Evolutionary conservation across 306 rosid species (phyloP).

Genomic region (Cicer cuneatum): DNA sequence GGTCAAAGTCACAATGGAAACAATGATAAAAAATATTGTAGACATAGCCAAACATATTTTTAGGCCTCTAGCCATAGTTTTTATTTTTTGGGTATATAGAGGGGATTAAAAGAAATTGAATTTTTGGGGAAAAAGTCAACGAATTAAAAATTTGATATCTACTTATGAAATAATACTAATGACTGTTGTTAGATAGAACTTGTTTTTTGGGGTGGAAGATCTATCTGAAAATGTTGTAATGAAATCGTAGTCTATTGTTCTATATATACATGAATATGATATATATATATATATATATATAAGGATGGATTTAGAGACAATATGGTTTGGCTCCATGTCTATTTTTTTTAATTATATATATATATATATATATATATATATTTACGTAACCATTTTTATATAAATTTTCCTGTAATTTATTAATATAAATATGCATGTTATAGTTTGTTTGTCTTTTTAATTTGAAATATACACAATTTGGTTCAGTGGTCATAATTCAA

Average conservation of each 20-base stretch:
- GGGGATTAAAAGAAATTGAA: not conserved
- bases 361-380: too few species aligned
- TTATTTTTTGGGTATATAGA: not conserved
- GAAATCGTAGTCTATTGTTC: not conserved
- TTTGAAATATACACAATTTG: too few species aligned
- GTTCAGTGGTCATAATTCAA: not conserved
- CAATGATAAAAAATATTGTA: conserved; percentile 38
- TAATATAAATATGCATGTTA: too few species aligned
- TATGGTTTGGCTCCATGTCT: too few species aligned
- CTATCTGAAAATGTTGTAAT: not conserved
- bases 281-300: too few species aligned
- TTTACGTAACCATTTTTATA: too few species aligned
- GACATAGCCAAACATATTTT: conserved; percentile 43
- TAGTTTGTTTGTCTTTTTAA: too few species aligned
- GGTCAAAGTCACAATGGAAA: conserved; percentile 20
- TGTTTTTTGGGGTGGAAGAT: not conserved
- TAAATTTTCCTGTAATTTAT: too few species aligned
- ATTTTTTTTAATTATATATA: too few species aligned
- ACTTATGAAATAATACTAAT: not conserved
- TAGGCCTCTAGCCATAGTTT: conserved; percentile 50
- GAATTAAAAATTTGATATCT: not conserved
- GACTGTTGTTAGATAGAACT: not conserved
- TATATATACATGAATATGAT: too few species aligned
- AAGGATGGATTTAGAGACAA: too few species aligned
- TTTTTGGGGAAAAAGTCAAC: not conserved